These are phyloP conservation scores for Anisodus tanguticus DNA, from an alignment of 257 asterid species.

Conservation along the genomic window DNA sequence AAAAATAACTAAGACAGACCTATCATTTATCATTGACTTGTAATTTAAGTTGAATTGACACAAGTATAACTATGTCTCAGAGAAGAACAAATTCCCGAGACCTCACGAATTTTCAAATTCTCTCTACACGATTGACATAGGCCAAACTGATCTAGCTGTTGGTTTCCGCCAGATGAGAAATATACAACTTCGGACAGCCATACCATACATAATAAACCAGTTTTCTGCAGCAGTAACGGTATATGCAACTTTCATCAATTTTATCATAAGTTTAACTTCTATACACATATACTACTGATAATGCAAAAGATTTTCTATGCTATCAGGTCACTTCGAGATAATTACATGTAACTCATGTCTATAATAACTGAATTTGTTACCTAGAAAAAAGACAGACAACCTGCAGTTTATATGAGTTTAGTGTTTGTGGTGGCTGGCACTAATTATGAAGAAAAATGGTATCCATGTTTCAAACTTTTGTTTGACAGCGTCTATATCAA, in stretches of 20 bases:
- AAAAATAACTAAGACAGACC: background rate
- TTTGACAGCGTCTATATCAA: constrained; percentile 49
- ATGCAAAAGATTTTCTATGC: background rate
- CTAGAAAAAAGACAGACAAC: background rate
- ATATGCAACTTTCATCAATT: constrained; percentile 31
- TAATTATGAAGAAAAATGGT: background rate
- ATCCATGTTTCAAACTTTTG: background rate
- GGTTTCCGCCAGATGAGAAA: constrained; percentile 41
- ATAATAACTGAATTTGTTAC: background rate
- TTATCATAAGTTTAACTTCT: background rate
- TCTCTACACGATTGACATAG: constrained; percentile 58
- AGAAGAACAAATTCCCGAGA: constrained; percentile 42
- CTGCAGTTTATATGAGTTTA: background rate
- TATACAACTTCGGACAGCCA: constrained; percentile 38
- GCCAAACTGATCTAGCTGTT: constrained; percentile 51
- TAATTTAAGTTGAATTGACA: background rate
- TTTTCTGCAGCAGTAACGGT: constrained; percentile 46
- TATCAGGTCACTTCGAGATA: background rate
- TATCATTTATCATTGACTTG: background rate
- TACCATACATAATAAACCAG: constrained; percentile 45
- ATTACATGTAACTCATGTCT: background rate
- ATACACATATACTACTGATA: background rate
- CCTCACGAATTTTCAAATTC: constrained; percentile 48
- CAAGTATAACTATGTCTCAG: background rate
- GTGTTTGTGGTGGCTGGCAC: background rate